Base-by-base conservation (phyloP, 805 yeast species). In the Lipomyces mesembrius region DNA sequence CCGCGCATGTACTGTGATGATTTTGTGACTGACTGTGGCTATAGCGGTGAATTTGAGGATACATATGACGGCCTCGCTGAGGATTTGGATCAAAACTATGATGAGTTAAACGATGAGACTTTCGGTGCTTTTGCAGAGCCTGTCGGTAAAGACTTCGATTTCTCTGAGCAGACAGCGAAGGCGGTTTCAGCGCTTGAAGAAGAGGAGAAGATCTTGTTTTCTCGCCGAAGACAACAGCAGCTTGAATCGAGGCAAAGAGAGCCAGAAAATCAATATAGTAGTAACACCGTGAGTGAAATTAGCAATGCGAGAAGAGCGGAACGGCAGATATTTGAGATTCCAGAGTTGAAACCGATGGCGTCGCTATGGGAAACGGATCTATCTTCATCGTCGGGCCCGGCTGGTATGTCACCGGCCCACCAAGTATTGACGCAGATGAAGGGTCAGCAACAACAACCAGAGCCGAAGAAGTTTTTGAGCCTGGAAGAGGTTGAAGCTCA, bases 401-500 rank as follows among this genome's bases (percentile, higher is more conserved):
- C 67, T 11, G 14, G 34, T 52, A 29, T 29, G 55, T 29, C 55
- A 9, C 34, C 35, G 8, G 7, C 29, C 34, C 14, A 20, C 32
- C 49, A 43, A 6, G 14, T 43, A 17, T 43, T 43, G 49, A n/a
- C 20, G 49, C 49, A 43, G 49, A 7, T n/a, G 20, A 43, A 43
- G 22, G 49, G 20, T 17, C 22, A 43, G 22, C 49, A 43, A 5
- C 55, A 22, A 25, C 71, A 61, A 49, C 64, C 71, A 12, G 69
- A 67, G 20, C 69, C 70, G 53, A 81, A 81, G 72, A 84, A 83
- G 72, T 83, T 88, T 27, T 78, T 90, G 72, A 89, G 97, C 11
- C 81, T 91, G 76, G 94, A 90, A 76, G 96, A 92, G 73, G 85
- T 92, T 71, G 97, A 92, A 79, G 91, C 96, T 8, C 91, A 87